Evolutionary conservation across 768 basidiomycete species (phyloP), one percentile per base, ranked within the genome.

Genomic region (Lactarius vividus): DNA sequence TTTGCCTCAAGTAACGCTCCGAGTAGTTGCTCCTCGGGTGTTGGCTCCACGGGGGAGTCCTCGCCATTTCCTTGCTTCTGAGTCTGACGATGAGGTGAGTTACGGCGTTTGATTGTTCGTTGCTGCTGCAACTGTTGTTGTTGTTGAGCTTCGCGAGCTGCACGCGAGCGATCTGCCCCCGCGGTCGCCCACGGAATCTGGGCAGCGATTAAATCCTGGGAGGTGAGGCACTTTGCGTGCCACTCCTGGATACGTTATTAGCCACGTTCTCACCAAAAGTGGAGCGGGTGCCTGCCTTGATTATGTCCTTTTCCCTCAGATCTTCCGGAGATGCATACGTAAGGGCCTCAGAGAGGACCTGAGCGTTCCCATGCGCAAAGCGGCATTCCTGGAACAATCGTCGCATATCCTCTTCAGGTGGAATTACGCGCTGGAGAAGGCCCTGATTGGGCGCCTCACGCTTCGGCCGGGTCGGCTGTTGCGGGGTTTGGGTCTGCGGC

Each of bases 121-220:
- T 64, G 66, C 3, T 64, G 67, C 46, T 70, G 70, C 20, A 39
- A 37, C 7, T 57, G 56, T 23, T 46, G 40, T 18, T 40, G 44
- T 23, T 46, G 44, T n/a, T 53, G 54, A 33, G 62, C 57, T 57
- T 70, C 69, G 35, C 65, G 70, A 33, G 39, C 57, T 23, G 72
- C 71, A 39, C 90, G 81, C 9, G 89, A 89, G 55, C 85, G 85
- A 70, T 90, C 88, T 1, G 94, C 94, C 16, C 88, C 84, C 1
- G 92, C 87, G 26, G 87, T 84, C 4, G 95, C 95, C 94, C 95
- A 96, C 8, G 90, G 87, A 71, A 97, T 94, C 76, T 96, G 94
- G 13, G 89, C 87, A 69, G 81, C 88, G 31, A 96, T 85, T 13
- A 95, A 82, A 66, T 94, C 94, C 75, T 94, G 92, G 2, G 92